Conservation (phyloP, 2,329 filamentous ascomycete genomes). For the Cryphonectria radicalis region DNA sequence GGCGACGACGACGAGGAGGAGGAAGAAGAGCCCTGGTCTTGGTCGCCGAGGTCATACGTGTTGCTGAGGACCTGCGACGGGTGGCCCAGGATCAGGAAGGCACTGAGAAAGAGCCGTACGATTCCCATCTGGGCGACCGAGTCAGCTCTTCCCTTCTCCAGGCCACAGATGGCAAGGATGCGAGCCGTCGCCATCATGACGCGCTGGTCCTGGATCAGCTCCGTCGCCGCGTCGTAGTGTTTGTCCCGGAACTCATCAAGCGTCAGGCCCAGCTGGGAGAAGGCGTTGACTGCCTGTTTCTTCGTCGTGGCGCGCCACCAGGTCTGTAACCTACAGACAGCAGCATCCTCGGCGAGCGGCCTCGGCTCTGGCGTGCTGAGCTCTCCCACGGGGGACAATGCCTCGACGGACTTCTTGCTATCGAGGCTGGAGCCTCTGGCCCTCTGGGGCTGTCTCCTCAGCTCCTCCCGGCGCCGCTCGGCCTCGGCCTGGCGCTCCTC, state of each 20-base stretch:
- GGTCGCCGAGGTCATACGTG: constrained; percentile 63
- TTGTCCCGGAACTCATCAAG: constrained; percentile 72
- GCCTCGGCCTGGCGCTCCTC: constrained; percentile 81
- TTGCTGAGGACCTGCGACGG: constrained; percentile 77
- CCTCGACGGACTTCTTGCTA: constrained; percentile 53
- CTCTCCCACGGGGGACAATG: constrained; percentile 55
- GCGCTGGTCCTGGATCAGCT: constrained; percentile 67
- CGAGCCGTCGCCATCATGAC: constrained; percentile 69
- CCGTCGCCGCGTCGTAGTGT: constrained; percentile 74
- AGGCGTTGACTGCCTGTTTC: constrained; percentile 65
- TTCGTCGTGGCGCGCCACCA: constrained; percentile 68
- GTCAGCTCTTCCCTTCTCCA: constrained; percentile 66
- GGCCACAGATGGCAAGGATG: constrained; percentile 70
- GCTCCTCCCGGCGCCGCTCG: constrained; percentile 70
- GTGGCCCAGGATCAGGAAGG: constrained; percentile 79
- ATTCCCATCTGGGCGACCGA: constrained; percentile 71
- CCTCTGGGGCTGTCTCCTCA: constrained; percentile 59
- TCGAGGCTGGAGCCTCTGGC: constrained; percentile 47
- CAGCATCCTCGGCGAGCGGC: constrained; percentile 61
- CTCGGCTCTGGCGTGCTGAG: constrained; percentile 51
- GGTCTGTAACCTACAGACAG: constrained; percentile 68
- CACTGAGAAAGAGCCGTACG: constrained; percentile 76
- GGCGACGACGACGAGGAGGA: too few relatives aligned
- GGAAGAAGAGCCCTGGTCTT: constrained; percentile 55
- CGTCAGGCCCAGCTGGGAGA: constrained; percentile 67